These are phyloP conservation scores for Monosporascus sp. DNA, from an alignment of 2,329 filamentous ascomycete genomes.

Conservation along the genomic window DNA sequence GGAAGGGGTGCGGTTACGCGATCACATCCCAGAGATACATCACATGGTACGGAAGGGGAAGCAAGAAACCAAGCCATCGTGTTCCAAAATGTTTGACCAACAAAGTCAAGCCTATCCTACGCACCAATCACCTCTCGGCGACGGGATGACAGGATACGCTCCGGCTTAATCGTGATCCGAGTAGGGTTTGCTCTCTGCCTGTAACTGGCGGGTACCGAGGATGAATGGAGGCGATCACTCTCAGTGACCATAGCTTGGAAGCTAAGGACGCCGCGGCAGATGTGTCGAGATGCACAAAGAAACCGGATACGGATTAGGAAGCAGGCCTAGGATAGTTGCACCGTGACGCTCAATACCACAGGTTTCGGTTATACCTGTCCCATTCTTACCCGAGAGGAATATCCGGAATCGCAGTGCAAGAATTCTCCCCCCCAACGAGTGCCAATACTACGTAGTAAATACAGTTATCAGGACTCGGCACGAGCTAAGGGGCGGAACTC, in stretches of 20 bases:
- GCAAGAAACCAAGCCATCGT: conserved; percentile 3
- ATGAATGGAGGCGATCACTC: conserved; percentile 55
- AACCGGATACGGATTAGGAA: not conserved
- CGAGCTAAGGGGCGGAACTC: too few relatives aligned
- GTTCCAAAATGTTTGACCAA: conserved; percentile 64
- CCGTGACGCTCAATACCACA: too few relatives aligned
- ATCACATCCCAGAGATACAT: too few relatives aligned
- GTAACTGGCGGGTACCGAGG: conserved; percentile 71
- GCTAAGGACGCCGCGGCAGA: conserved; percentile 52
- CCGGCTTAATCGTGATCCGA: conserved; percentile 97
- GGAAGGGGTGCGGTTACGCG: too few relatives aligned
- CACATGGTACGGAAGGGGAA: not conserved
- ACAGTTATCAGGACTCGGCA: too few relatives aligned
- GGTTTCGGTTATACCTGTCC: too few relatives aligned
- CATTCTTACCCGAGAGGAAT: too few relatives aligned
- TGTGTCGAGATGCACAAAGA: conserved; percentile 3
- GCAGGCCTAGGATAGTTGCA: not conserved
- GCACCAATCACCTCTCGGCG: conserved; percentile 73
- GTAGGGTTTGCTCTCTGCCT: conserved; percentile 67
- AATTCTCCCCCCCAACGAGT: too few relatives aligned
- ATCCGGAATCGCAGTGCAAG: too few relatives aligned
- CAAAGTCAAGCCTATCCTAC: conserved; percentile 97
- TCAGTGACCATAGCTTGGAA: conserved; percentile 55
- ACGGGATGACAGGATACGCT: conserved; percentile 82
- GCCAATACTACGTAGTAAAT: too few relatives aligned